Conservation (phyloP, 1,139 yeast species). For the Pichia sp. region DNA sequence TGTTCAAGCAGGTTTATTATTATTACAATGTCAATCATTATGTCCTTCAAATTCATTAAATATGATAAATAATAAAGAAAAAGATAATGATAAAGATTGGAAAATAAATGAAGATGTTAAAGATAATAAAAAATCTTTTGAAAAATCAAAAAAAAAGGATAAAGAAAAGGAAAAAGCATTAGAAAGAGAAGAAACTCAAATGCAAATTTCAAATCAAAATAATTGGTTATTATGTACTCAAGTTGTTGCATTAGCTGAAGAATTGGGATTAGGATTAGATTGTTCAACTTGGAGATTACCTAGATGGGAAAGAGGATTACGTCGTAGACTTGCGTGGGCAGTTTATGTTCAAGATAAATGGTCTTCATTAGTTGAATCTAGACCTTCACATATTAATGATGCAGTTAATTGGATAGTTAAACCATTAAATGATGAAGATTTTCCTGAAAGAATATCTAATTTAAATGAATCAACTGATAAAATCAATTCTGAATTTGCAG, state of each 20-base stretch:
- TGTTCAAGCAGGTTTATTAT: slow-evolving; percentile 68
- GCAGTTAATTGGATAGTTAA: slow-evolving; percentile 66
- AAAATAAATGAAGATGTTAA: background rate
- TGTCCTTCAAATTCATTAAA: no score
- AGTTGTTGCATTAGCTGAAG: slow-evolving; percentile 80
- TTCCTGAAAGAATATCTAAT: slow-evolving; percentile 46
- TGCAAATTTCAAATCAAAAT: slow-evolving; percentile 37
- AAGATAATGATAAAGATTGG: background rate
- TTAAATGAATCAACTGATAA: slow-evolving; percentile 1
- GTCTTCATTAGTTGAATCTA: slow-evolving; percentile 68
- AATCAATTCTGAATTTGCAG: background rate
- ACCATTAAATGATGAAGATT: slow-evolving; percentile 61
- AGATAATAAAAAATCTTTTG: background rate
- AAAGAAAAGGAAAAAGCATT: slow-evolving; percentile 1
- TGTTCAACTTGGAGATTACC: slow-evolving; percentile 87
- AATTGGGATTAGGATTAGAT: slow-evolving; percentile 77
- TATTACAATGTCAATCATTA: slow-evolving; percentile 64
- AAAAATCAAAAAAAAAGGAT: background rate
- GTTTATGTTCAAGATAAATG: slow-evolving; percentile 86
- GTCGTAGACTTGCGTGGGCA: slow-evolving; percentile 89
- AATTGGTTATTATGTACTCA: slow-evolving; percentile 87
- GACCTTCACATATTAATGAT: slow-evolving; percentile 69
- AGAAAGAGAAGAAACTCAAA: slow-evolving; percentile 5
- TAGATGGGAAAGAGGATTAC: slow-evolving; percentile 82
- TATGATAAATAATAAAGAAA: background rate